Base-by-base conservation (phyloP, 2,329 filamentous ascomycete species). In the Scolecobasidium constrictum region DNA sequence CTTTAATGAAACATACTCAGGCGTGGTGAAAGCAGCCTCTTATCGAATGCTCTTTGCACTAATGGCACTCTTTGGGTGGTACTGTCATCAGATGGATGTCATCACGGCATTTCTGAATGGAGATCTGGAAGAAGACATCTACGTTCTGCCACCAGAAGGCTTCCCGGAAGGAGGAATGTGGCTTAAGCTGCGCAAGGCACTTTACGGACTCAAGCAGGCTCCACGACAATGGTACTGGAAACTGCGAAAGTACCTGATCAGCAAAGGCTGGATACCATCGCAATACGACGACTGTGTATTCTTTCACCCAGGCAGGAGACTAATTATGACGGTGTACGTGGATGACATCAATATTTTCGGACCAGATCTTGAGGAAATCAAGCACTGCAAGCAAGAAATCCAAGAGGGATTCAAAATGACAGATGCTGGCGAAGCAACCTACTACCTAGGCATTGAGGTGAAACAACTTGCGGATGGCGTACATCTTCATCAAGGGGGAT, bases 161-260 rank as follows among this genome's bases (percentile, higher is more conserved):
- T 47, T 51, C 12, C 18, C 4, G 1, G 31, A 47, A 15, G 31
- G 20, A 15, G 19, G n/a, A 0, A 39, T 17, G 12, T 47, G 55
- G 9, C 52, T 43, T 38, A 38, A 50, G 22, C 47, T 59, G 1
- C 38, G 40, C 1, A 55, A 52, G 37, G 53, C 53, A 1, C 48
- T 60, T 9, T 61, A 61, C 45, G 50, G 55, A 12, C 48, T 60
- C 1, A 59, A 59, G 36, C 50, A 59, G 47, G 44, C 56, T 9
- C 52, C 52, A 6, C 38, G 50, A 36, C 26, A 31, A 31, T 31
- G 26, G 26, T 31, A 31, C 26, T 9, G n/a, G 26, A 31, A 31
- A 31, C 26, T 31, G 9, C 9, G 26, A 31, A 9, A 31, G n/a
- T 31, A n/a, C 9, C 26, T 31, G 9, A n/a, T 31, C 26, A n/a